Conservation (phyloP, 2,329 filamentous ascomycete genomes). For the Fusarium cicatricum region DNA sequence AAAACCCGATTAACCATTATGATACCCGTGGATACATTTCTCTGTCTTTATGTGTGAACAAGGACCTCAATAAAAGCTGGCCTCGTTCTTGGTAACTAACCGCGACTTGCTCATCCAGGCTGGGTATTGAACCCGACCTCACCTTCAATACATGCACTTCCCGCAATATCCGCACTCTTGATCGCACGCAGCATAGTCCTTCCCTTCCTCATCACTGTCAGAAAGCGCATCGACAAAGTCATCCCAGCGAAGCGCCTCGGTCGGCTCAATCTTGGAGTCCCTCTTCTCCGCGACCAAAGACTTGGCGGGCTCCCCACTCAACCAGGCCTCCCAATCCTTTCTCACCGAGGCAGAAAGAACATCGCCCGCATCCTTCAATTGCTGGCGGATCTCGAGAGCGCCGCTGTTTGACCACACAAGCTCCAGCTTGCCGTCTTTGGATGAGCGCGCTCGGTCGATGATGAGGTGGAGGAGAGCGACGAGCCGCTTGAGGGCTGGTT, state of each 20-base stretch:
- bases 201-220: constrained; percentile 16
- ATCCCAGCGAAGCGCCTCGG: constrained; percentile 7
- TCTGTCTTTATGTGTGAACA: too few relatives aligned
- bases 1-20: too few relatives aligned
- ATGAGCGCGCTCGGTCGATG: constrained; percentile 12
- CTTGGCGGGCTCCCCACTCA: constrained; percentile 5
- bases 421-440: constrained; percentile 35
- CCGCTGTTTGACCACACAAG: constrained; percentile 25
- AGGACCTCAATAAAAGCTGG: too few relatives aligned
- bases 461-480: constrained; percentile 34
- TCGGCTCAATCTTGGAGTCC: not conserved
- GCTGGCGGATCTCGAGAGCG: constrained; percentile 39
- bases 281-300: not conserved
- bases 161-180: constrained; percentile 44
- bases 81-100: too few relatives aligned
- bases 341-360: constrained; percentile 35
- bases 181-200: constrained; percentile 41
- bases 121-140: not conserved
- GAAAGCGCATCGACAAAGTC: constrained; percentile 13
- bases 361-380: constrained; percentile 33
- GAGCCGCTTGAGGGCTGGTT: constrained; percentile 43
- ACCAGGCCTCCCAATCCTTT: constrained; percentile 39
- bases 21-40: too few relatives aligned
- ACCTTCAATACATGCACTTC: constrained; percentile 28
- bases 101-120: too few relatives aligned